Evolutionary conservation across 306 rosid genomes (phyloP), one percentile per base, ranked within the genome.

Genomic region (Pterocarpus santalinus): DNA sequence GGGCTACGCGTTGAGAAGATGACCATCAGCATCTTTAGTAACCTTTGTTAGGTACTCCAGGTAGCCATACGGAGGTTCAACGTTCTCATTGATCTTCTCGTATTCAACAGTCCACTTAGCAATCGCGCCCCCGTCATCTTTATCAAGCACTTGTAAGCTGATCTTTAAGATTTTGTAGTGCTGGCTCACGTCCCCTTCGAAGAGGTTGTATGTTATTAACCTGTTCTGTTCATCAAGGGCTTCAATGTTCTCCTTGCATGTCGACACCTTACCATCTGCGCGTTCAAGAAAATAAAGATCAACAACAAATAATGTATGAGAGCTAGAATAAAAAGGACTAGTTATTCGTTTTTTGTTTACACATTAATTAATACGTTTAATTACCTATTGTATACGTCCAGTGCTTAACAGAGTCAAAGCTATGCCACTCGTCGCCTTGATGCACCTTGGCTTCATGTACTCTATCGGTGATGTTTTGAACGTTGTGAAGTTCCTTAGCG

Each of bases 401-500:
- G 36, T 77, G 41, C 63, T 85, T 88, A 7, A 88, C 46, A 14
- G 84, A 57, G 53, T 69, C 91, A 52, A 44, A 10, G 30, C 58
- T 32, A 28, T 85, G 77, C 91, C 89, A 88, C 17, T 88, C 89
- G n/a, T 88, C 86, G 14, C 89, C 91, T 36, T 88, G 71, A 69
- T 85, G 87, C 8, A 88, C 55, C n/a, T 55, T 73, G 55, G 64
- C 66, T 1, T 9, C 60, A 3, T 88, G 87, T 0, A 85, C 14
- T 9, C n/a, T 1, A 1, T 55, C 85, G 2, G 77, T 12, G 1
- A 77, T 14, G 36, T 76, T 63, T 5, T 84, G 85, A 51, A 82
- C 13, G 1, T 80, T 61, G 57, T 66, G 69, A 3, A 62, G 36
- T 70, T 72, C 22, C 16, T 35, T 11, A 5, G 55, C 75, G 17